Conservation (phyloP, 1,284 basidiomycete genomes). For the Austroboletus novae-zelandiae region DNA sequence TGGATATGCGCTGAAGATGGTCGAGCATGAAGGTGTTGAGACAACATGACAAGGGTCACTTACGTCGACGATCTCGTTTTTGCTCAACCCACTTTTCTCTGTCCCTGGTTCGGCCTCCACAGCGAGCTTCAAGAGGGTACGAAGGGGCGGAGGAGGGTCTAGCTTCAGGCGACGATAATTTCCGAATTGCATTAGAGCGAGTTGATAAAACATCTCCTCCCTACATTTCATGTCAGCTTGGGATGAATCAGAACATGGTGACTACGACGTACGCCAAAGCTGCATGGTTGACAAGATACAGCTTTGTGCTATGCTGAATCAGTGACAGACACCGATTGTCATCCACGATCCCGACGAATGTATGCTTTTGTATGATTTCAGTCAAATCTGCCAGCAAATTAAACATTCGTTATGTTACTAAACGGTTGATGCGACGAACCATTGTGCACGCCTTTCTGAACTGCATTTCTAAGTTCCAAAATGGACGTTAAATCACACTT, state of each 20-base stretch:
- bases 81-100: slow-evolving; percentile 47
- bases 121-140: slow-evolving; percentile 73
- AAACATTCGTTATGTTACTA: background rate
- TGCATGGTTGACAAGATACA: slow-evolving; percentile 89
- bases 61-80: slow-evolving; percentile 70
- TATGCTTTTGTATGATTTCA: slow-evolving; percentile 84
- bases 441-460: slow-evolving; percentile 62
- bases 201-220: slow-evolving; percentile 95
- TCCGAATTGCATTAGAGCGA: slow-evolving; percentile 91
- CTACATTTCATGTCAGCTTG: slow-evolving; percentile 39
- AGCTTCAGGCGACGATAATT: slow-evolving; percentile 74
- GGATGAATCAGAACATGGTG: background rate
- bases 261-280: slow-evolving; percentile 63
- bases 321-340: slow-evolving; percentile 71
- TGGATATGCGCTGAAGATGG: slow-evolving; percentile 52
- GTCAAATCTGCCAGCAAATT: slow-evolving; percentile 57
- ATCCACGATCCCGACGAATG: slow-evolving; percentile 93
- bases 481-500: slow-evolving; percentile 83
- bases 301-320: slow-evolving; percentile 84
- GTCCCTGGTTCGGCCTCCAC: slow-evolving; percentile 70
- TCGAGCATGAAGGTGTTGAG: background rate
- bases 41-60: slow-evolving; percentile 21
- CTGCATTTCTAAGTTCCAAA: slow-evolving; percentile 57
- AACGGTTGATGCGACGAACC: slow-evolving; percentile 46
- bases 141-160: slow-evolving; percentile 78